These are phyloP conservation scores for Beauveria asiatica DNA, from an alignment of 2,329 filamentous ascomycete genomes.

Conservation along the genomic window DNA sequence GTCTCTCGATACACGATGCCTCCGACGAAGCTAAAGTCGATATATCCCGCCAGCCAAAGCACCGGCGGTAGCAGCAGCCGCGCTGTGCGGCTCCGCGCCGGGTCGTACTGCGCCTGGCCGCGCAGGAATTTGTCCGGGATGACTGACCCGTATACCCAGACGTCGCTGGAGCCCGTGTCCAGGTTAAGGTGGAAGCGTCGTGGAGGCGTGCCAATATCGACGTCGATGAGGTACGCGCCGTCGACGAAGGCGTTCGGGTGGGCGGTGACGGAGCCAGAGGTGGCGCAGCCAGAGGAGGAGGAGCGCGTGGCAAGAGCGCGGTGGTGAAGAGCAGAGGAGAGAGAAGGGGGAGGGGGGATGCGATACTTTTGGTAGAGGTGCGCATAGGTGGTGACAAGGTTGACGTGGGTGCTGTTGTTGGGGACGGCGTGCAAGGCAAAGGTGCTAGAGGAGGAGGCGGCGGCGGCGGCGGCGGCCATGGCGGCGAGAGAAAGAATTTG, in stretches of 20 bases:
- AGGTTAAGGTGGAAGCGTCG: constrained; percentile 32
- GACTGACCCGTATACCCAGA: constrained; percentile 39
- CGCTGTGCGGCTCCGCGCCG: constrained; percentile 29
- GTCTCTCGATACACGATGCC: constrained; percentile 37
- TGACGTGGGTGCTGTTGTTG: neutral
- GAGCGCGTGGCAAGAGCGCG: neutral
- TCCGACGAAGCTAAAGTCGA: constrained; percentile 33
- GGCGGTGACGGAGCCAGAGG: neutral
- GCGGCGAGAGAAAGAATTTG: neutral
- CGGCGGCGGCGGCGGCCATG: neutral
- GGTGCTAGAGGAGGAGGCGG: neutral
- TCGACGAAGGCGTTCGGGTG: neutral
- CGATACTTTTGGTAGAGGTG: constrained; percentile 4
- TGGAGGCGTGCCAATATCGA: constrained; percentile 19
- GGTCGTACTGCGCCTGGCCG: constrained; percentile 32
- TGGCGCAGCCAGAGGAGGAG: too few species aligned
- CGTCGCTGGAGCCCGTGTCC: constrained; percentile 35
- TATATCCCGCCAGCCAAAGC: constrained; percentile 35
- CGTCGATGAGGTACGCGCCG: constrained; percentile 6
- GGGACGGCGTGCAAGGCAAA: neutral
- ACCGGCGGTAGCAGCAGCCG: constrained; percentile 24
- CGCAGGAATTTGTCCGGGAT: constrained; percentile 26
- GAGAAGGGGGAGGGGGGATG: neutral
- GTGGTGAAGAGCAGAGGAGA: neutral
- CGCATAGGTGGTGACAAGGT: neutral